Evolutionary conservation across 2,329 filamentous ascomycete genomes (phyloP).

Genomic region (Dothidotthia symphoricarpi): DNA sequence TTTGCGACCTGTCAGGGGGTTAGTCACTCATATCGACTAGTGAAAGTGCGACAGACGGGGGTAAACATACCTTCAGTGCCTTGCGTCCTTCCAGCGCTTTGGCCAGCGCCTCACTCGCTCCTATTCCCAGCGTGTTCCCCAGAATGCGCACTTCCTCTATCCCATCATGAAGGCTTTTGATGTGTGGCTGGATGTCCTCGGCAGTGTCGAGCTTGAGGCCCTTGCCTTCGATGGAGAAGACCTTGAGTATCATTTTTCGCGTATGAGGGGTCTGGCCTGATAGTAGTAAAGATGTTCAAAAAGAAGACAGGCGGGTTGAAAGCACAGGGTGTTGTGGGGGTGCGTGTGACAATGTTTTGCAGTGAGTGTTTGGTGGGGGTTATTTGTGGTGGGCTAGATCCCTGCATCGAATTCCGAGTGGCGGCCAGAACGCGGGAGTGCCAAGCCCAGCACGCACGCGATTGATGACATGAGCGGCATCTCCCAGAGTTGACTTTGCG

Average conservation of each 20-base stretch:
- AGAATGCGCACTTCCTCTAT: conserved; percentile 83
- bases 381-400: conserved; percentile 4
- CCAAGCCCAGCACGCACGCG: conserved; percentile 16
- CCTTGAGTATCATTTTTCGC: conserved; percentile 45
- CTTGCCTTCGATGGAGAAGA: conserved; percentile 90
- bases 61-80: conserved; percentile 62
- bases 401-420: conserved; percentile 5
- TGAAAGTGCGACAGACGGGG: not conserved
- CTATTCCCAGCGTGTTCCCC: conserved; percentile 90
- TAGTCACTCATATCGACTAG: conserved; percentile 5
- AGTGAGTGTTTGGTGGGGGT: conserved; percentile 28
- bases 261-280: not conserved
- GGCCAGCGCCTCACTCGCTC: conserved; percentile 80
- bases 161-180: conserved; percentile 69
- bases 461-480: conserved; percentile 20
- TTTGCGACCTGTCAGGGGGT: conserved; percentile 62
- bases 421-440: conserved; percentile 11
- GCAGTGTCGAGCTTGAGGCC: conserved; percentile 89
- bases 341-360: conserved; percentile 19
- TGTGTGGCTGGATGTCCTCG: conserved; percentile 80
- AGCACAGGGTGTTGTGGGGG: not conserved
- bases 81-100: conserved; percentile 82
- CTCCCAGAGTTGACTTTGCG: conserved; percentile 5
- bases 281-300: no score
- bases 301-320: not conserved